Evolutionary conservation across 2,329 filamentous ascomycete genomes (phyloP), one percentile per base, ranked within the genome.

Genomic region (Penicillium olsonii): DNA sequence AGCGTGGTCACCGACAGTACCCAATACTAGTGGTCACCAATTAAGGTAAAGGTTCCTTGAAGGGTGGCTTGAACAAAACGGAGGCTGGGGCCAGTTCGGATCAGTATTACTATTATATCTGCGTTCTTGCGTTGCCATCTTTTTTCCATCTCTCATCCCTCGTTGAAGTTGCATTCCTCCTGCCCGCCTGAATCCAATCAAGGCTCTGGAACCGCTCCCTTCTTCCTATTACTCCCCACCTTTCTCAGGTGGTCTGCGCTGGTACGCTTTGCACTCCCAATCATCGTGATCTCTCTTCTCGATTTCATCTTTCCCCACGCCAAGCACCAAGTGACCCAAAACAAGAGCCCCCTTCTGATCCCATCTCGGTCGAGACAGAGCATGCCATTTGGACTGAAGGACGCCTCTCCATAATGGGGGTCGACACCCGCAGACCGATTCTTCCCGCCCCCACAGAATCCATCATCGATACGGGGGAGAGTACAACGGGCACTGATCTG

Each of bases 371-470:
- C 50, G 33, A 48, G 42, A 52, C 55, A 59, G 67, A 69, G 61
- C 55, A 72, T 73, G 70, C 64, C 59, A 64, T 63, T 31, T 63
- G 59, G 64, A 57, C 58, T 69, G 60, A 68, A 60, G 47, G 24
- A 53, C 52, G 45, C 46, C 54, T 42, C 52, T 62, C 62, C 68
- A 70, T 65, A 60, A 78, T 78, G 76, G 75, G 75, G 64, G 68
- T 77, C 67, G 69, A 74, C 56, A 71, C 70, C 65, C 75, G 74
- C 64, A 73, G 71, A 68, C 74, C 74, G 61, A 65, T 73, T 53
- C 66, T 78, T 57, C 76, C 76, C 65, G 76, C 75, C 53, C 75
- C 75, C 37, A 78, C 76, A 60, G 76, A 78, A 59, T 78, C 76
- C 37, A 70, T 75, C 53, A 66, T 75, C 61, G 73, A 75, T 63